Conservation (phyloP, 2,329 filamentous ascomycete genomes). For the Venturia pyrina region DNA sequence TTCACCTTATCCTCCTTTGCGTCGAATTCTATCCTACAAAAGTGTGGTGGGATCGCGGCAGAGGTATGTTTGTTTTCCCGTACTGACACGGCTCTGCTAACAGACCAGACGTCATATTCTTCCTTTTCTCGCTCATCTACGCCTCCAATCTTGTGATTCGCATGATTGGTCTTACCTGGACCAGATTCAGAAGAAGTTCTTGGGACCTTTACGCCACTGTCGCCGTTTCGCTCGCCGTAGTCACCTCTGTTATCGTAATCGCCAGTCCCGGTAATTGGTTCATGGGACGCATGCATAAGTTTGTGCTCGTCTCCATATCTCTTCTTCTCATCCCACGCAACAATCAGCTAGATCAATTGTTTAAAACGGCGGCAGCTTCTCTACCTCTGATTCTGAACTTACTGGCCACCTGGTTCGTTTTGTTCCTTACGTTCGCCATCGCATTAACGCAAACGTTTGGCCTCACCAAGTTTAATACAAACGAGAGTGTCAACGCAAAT, state of each 20-base stretch:
- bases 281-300: constrained; percentile 82
- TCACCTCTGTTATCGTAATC: constrained; percentile 70
- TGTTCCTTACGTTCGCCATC: constrained; percentile 94
- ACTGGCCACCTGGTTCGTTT: constrained; percentile 90
- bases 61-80: constrained; percentile 35
- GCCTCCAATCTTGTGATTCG: constrained; percentile 74
- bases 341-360: constrained; percentile 92
- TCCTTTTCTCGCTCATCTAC: constrained; percentile 73
- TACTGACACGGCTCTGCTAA: constrained; percentile 16
- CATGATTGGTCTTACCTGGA: constrained; percentile 82
- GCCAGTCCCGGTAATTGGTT: constrained; percentile 43
- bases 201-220: constrained; percentile 90
- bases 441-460: constrained; percentile 94
- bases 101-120: constrained; percentile 57
- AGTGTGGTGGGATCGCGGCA: constrained; percentile 55
- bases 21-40: constrained; percentile 77
- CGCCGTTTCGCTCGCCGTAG: constrained; percentile 67
- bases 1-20: constrained; percentile 76
- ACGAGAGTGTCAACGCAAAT: constrained; percentile 72
- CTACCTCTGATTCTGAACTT: constrained; percentile 83
- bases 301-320: constrained; percentile 84
- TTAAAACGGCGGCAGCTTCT: constrained; percentile 96
- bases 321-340: constrained; percentile 90
- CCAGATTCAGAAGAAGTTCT: constrained; percentile 79
- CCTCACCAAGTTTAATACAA: constrained; percentile 71